Percentiles rank a stretch among this genome's conserved stretches.
phyloP scores from a whole-genome alignment of 2,329 filamentous ascomycete species.

The Trichoderma breve region DNA sequence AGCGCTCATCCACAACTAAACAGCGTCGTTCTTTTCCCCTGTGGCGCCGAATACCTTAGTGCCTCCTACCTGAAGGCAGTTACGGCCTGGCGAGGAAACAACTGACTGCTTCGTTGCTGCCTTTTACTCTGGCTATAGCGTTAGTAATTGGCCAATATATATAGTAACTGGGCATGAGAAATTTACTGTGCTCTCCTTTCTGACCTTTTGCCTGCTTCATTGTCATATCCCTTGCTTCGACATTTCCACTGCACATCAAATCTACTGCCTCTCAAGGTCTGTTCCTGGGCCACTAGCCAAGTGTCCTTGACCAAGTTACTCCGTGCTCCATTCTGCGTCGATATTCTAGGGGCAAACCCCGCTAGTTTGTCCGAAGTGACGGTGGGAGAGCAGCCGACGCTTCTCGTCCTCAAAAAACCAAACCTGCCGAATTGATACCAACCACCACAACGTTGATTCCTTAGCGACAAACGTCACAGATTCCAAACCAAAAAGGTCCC shows the following conservation, averaged over 20 bases:
- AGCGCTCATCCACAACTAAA: not conserved
- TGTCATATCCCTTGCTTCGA: not conserved
- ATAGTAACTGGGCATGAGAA: not conserved
- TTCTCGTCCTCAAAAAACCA: not conserved
- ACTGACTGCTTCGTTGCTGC: not conserved
- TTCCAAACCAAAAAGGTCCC: not conserved
- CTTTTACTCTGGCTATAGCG: not conserved
- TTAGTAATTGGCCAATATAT: slow-evolving; percentile 6
- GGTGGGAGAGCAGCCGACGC: not conserved
- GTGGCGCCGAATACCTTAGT: not conserved
- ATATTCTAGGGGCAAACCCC: slow-evolving; percentile 15
- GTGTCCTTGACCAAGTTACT: not conserved
- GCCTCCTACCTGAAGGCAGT: not conserved
- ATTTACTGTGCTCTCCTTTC: not conserved
- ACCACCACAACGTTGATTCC: not conserved
- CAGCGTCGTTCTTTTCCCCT: not conserved
- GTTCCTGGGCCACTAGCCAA: slow-evolving; percentile 1
- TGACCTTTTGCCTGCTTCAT: not conserved
- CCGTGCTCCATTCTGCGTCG: not conserved
- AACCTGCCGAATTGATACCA: not conserved
- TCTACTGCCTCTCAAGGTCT: not conserved
- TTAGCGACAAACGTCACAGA: not conserved
- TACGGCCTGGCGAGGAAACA: not conserved
- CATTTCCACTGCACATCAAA: not conserved
- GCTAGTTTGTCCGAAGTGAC: slow-evolving; percentile 21